These are phyloP conservation scores for Albizia julibrissin DNA, from an alignment of 306 rosid genomes.

Conservation along the genomic window DNA sequence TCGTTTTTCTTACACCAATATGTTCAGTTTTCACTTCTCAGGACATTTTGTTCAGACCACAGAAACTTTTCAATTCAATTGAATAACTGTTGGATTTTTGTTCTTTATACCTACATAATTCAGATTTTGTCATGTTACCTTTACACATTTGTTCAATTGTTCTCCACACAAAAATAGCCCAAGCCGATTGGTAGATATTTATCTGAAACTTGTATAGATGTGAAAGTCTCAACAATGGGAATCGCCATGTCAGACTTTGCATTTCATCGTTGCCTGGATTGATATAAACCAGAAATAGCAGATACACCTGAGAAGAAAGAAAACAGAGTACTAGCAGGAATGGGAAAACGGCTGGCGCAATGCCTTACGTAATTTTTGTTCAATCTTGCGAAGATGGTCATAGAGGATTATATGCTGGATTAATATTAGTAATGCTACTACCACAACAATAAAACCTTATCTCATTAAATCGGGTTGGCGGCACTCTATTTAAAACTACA, in stretches of 20 bases:
- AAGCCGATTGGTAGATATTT: neutral
- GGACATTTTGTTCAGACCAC: neutral
- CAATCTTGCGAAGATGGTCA: too few species aligned
- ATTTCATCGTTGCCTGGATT: neutral
- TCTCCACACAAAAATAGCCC: neutral
- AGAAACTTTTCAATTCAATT: neutral
- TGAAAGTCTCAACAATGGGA: neutral
- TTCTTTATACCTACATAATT: neutral
- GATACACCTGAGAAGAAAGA: neutral
- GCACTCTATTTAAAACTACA: too few species aligned
- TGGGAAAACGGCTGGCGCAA: neutral
- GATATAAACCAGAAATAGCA: neutral
- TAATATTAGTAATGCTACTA: too few species aligned
- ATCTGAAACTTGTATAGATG: neutral
- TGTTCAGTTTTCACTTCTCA: neutral
- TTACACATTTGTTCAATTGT: too few species aligned
- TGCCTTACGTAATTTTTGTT: too few species aligned
- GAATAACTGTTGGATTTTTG: neutral
- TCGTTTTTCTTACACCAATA: neutral
- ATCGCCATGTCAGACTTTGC: too few species aligned
- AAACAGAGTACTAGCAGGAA: too few species aligned
- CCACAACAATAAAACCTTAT: too few species aligned
- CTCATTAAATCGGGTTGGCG: too few species aligned
- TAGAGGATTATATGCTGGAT: too few species aligned
- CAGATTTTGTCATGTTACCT: neutral